Conservation (phyloP, 306 rosid genomes). For the Castanospermum australe region DNA sequence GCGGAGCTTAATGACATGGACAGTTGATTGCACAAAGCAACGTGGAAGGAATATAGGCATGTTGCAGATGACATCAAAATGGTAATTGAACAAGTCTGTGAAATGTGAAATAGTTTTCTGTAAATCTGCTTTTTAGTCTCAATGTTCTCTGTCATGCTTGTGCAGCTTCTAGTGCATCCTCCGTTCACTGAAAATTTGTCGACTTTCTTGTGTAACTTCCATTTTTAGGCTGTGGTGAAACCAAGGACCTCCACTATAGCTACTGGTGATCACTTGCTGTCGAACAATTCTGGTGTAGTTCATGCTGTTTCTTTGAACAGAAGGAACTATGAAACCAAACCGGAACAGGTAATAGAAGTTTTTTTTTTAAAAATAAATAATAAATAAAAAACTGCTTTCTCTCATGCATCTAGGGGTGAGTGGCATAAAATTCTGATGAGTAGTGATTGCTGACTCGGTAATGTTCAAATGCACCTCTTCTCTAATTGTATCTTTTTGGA, state of each 20-base stretch:
- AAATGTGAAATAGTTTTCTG: slow-evolving; percentile 26
- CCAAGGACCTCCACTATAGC: slow-evolving; percentile 49
- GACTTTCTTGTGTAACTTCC: slow-evolving; percentile 17
- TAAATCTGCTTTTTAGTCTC: slow-evolving; percentile 7
- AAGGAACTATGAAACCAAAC: slow-evolving; percentile 67
- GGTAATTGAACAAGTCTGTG: slow-evolving; percentile 68
- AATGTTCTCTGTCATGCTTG: slow-evolving; percentile 5
- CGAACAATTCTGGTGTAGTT: slow-evolving; percentile 53
- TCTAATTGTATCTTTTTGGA: background rate
- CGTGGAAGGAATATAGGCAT: slow-evolving; percentile 66
- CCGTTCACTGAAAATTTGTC: slow-evolving; percentile 11
- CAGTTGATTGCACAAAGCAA: slow-evolving; percentile 54
- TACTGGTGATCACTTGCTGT: slow-evolving; percentile 33
- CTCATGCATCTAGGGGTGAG: background rate
- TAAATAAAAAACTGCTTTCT: background rate
- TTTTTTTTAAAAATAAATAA: too few relatives aligned
- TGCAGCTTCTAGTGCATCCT: background rate
- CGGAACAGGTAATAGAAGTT: slow-evolving; percentile 95
- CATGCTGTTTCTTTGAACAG: slow-evolving; percentile 54
- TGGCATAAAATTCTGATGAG: background rate
- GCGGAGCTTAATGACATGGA: slow-evolving; percentile 48
- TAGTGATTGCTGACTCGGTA: background rate
- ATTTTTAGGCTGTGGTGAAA: slow-evolving; percentile 56
- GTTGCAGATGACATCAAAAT: slow-evolving; percentile 52
- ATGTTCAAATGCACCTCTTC: background rate